A percentile compares a stretch with the other conserved stretches of the same genome.
phyloP scores from a whole-genome alignment of 2,329 filamentous ascomycete species.

The Phyllachora maydis region DNA sequence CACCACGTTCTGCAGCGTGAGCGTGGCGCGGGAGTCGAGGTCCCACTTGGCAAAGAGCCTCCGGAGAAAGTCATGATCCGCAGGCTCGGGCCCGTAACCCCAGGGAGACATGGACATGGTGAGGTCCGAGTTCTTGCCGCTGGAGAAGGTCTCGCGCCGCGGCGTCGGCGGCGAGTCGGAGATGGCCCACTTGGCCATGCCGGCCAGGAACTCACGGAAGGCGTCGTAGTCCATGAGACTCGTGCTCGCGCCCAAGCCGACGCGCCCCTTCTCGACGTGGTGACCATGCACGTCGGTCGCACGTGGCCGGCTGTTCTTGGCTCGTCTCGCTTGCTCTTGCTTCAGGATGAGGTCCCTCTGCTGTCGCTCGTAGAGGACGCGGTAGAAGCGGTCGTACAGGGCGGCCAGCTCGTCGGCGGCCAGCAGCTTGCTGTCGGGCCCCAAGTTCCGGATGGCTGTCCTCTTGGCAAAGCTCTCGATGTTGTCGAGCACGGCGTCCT shows the following conservation, averaged over 20 bases:
- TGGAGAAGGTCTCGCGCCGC: conserved; percentile 20
- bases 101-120: conserved; percentile 26
- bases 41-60: conserved; percentile 83
- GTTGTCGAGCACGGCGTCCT: conserved; percentile 80
- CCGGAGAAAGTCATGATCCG: conserved; percentile 87
- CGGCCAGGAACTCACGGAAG: conserved; percentile 83
- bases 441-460: conserved; percentile 87
- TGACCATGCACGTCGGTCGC: conserved; percentile 13
- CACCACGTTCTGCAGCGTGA: conserved; percentile 83
- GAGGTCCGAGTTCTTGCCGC: conserved; percentile 26
- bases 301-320: conserved; percentile 33
- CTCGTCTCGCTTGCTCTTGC: conserved; percentile 49
- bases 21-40: conserved; percentile 48
- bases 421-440: conserved; percentile 84
- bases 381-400: conserved; percentile 88
- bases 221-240: conserved; percentile 95
- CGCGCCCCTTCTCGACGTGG: conserved; percentile 60
- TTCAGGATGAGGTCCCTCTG: conserved; percentile 60
- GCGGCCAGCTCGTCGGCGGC: conserved; percentile 71
- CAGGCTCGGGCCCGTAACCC: conserved; percentile 43
- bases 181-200: conserved; percentile 80
- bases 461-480: conserved; percentile 96
- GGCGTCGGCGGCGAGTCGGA: conserved; percentile 58
- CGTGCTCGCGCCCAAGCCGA: conserved; percentile 73
- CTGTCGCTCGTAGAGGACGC: conserved; percentile 75